phyloP scores from a whole-genome alignment of 768 basidiomycete species.

The Rhizopogon rudus region DNA sequence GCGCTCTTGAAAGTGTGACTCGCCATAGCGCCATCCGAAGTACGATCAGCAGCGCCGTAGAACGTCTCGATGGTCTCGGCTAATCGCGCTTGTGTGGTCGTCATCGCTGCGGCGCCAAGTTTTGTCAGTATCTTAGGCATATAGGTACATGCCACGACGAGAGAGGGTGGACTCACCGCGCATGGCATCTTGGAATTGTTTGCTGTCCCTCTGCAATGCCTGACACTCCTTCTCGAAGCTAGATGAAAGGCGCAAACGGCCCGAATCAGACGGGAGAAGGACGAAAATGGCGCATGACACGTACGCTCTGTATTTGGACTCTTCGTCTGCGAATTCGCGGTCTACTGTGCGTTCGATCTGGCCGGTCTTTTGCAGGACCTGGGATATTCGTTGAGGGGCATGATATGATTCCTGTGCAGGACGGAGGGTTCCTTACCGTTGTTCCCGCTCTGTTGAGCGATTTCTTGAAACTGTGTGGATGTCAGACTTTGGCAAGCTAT shows the following conservation, averaged over 20 bases:
- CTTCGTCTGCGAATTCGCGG: constrained; percentile 89
- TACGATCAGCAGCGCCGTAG: constrained; percentile 79
- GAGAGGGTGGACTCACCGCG: constrained; percentile 49
- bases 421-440: constrained; percentile 68
- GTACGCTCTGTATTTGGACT: constrained; percentile 85
- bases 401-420: constrained; percentile 68
- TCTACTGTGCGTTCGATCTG: constrained; percentile 96
- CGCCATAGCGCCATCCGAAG: constrained; percentile 93
- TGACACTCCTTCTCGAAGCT: constrained; percentile 98
- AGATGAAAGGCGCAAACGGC: constrained; percentile 3
- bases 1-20: constrained; percentile 95
- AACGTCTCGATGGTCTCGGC: constrained; percentile 93
- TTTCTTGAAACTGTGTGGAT: constrained; percentile 76
- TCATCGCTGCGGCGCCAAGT: constrained; percentile 66
- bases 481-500: background rate
- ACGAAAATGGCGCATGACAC: constrained; percentile 23
- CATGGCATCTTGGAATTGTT: constrained; percentile 93
- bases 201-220: constrained; percentile 90
- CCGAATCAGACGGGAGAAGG: background rate
- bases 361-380: constrained; percentile 97
- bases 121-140: background rate
- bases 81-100: constrained; percentile 84
- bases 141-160: background rate
- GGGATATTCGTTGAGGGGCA: constrained; percentile 1
- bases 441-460: constrained; percentile 89